Percentiles rank a stretch among this genome's conserved stretches.
Evolutionary conservation across 495 filamentous ascomycete genomes (phyloP).

Genomic region (Bryoglossum gracile): DNA sequence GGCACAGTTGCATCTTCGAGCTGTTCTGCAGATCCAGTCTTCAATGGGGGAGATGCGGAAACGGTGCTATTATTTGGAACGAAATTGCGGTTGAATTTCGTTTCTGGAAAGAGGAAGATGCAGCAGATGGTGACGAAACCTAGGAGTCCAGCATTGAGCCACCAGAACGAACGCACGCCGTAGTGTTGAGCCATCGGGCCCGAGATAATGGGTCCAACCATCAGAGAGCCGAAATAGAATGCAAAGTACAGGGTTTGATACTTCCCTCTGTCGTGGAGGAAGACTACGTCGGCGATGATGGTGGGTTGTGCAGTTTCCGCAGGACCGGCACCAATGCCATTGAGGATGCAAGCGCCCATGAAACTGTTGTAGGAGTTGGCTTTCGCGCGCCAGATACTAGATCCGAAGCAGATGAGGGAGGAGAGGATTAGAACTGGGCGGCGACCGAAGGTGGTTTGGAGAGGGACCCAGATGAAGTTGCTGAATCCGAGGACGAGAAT

Average conservation of each 20-base stretch:
- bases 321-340: slow-evolving; percentile 54
- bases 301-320: slow-evolving; percentile 50
- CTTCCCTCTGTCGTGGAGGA: slow-evolving; percentile 56
- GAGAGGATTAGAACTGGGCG: slow-evolving; percentile 51
- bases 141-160: slow-evolving; percentile 29
- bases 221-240: slow-evolving; percentile 37
- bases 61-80: neutral
- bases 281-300: slow-evolving; percentile 58
- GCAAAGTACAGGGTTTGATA: slow-evolving; percentile 61
- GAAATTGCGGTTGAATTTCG: slow-evolving; percentile 46
- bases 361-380: slow-evolving; percentile 51
- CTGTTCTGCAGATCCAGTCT: slow-evolving; percentile 5
- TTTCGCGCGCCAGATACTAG: slow-evolving; percentile 52
- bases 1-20: neutral
- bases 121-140: slow-evolving; percentile 38
- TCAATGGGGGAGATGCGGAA: slow-evolving; percentile 5
- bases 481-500: slow-evolving; percentile 58
- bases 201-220: slow-evolving; percentile 56
- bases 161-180: slow-evolving; percentile 65
- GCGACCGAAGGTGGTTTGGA: slow-evolving; percentile 52
- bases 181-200: slow-evolving; percentile 51
- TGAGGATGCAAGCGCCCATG: slow-evolving; percentile 56
- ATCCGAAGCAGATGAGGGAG: slow-evolving; percentile 46
- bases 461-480: slow-evolving; percentile 60
- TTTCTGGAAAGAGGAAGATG: slow-evolving; percentile 55